Conservation (phyloP, 2,329 filamentous ascomycete genomes). For the Beauveria medogensis region DNA sequence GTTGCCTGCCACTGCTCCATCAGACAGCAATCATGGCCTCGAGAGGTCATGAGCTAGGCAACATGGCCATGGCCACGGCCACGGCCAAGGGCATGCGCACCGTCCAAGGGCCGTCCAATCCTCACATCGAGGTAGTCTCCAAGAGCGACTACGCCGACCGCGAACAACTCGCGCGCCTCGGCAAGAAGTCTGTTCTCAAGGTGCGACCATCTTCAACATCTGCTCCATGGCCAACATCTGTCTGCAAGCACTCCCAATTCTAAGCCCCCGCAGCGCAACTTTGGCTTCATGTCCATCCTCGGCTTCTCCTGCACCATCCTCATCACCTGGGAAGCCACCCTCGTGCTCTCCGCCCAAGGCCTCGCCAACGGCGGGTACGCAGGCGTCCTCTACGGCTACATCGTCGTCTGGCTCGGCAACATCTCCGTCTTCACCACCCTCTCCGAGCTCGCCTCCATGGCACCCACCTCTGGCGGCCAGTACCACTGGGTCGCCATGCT, state of each 20-base stretch:
- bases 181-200: conserved; percentile 12
- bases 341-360: conserved; percentile 18
- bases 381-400: conserved; percentile 40
- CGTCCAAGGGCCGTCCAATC: background rate
- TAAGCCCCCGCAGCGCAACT: conserved; percentile 26
- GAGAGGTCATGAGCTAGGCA: conserved; percentile 4
- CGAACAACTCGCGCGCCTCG: conserved; percentile 8
- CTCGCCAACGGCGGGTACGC: conserved; percentile 38
- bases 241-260: background rate
- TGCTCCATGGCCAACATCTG: background rate
- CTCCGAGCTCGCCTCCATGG: conserved; percentile 30
- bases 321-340: conserved; percentile 38
- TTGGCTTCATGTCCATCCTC: conserved; percentile 35
- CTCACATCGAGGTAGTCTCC: background rate
- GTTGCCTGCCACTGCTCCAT: background rate
- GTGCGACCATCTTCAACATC: background rate
- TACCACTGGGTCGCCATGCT: conserved; percentile 49
- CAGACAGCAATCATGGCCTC: background rate
- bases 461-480: conserved; percentile 43
- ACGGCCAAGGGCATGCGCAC: background rate
- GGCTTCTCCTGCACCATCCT: conserved; percentile 39
- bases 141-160: conserved; percentile 1
- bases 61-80: conserved; percentile 2
- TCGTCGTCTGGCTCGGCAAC: conserved; percentile 36
- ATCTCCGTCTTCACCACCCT: conserved; percentile 26